Conservation (phyloP, 1,284 basidiomycete species). For the Testicularia cyperi region DNA sequence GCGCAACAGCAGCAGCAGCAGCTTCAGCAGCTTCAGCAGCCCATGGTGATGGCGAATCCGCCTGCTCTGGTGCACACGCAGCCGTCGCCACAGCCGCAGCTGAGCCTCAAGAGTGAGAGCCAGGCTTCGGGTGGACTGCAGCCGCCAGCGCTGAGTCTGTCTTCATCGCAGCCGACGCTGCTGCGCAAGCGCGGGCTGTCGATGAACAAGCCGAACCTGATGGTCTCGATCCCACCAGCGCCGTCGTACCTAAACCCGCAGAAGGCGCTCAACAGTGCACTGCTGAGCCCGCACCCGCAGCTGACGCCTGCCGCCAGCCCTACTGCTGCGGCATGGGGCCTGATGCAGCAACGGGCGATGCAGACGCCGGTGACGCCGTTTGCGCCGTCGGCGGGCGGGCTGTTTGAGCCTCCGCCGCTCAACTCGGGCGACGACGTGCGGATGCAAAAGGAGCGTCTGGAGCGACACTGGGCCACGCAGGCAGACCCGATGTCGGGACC, state of each 20-base stretch:
- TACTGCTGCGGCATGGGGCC: slow-evolving; percentile 41
- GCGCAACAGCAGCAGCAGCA: slow-evolving; percentile 19
- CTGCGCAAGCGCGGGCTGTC: slow-evolving; percentile 51
- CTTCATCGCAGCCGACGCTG: too few species aligned
- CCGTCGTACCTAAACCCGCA: slow-evolving; percentile 42
- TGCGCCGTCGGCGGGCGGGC: slow-evolving; percentile 22
- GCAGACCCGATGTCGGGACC: slow-evolving; percentile 13
- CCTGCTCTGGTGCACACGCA: slow-evolving; percentile 45
- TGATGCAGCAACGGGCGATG: slow-evolving; percentile 50
- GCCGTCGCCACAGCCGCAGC: slow-evolving; percentile 36
- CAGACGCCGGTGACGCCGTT: slow-evolving; percentile 50
- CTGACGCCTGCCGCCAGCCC: slow-evolving; percentile 32
- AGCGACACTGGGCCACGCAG: slow-evolving; percentile 45
- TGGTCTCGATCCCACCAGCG: slow-evolving; percentile 47
- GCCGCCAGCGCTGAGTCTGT: too few species aligned
- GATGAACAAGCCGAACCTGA: slow-evolving; percentile 50
- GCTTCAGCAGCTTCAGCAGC: slow-evolving; percentile 3
- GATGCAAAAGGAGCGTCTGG: slow-evolving; percentile 47
- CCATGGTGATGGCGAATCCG: slow-evolving; percentile 3
- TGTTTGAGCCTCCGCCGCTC: slow-evolving; percentile 43
- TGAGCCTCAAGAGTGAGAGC: slow-evolving; percentile 11
- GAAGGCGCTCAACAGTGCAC: slow-evolving; percentile 10
- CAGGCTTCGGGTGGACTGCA: slow-evolving; percentile 2
- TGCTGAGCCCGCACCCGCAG: slow-evolving; percentile 34
- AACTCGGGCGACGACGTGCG: slow-evolving; percentile 38